These are phyloP conservation scores for Globisporangium irregulare DNA, from an alignment of 352 stramenopile genomes.

Conservation along the genomic window DNA sequence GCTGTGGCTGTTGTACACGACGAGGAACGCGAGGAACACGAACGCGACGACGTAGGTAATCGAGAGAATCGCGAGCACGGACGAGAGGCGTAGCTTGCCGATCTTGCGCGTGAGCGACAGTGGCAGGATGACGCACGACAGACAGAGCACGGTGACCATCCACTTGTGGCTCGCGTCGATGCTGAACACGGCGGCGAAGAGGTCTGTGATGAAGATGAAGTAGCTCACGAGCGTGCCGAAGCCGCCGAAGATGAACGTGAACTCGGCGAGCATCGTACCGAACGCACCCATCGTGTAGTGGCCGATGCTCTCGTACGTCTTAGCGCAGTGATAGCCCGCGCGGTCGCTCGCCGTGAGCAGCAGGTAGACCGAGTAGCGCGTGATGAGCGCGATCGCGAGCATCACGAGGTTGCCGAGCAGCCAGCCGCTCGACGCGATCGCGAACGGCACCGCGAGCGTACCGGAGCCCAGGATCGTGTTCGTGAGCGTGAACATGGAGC, in stretches of 20 bases:
- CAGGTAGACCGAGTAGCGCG: constrained; percentile 72
- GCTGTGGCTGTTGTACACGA: constrained; percentile 22
- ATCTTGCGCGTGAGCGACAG: constrained; percentile 57
- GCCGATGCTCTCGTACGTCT: constrained; percentile 73
- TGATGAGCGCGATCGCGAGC: constrained; percentile 67
- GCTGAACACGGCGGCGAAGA: constrained; percentile 45
- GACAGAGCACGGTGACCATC: constrained; percentile 47
- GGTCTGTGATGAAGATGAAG: constrained; percentile 78
- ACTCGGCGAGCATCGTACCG: constrained; percentile 62
- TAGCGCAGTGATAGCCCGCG: constrained; percentile 54
- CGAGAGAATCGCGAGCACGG: constrained; percentile 58
- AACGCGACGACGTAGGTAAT: constrained; percentile 71
- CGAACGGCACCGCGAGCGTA: constrained; percentile 68
- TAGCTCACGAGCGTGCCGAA: constrained; percentile 82
- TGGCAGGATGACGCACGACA: constrained; percentile 46
- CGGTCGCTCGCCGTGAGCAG: constrained; percentile 61
- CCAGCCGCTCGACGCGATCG: constrained; percentile 71
- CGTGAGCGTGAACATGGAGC: constrained; percentile 70
- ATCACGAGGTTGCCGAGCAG: constrained; percentile 64
- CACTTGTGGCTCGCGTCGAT: constrained; percentile 43
- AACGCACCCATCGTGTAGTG: constrained; percentile 69
- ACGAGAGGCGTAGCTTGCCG: constrained; percentile 58
- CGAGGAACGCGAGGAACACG: constrained; percentile 47
- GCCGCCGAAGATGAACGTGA: constrained; percentile 83
- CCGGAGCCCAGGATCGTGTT: constrained; percentile 79